A percentile compares a stretch with the other conserved stretches of the same genome.
Conservation (phyloP, 2,329 filamentous ascomycete genomes). For the Plectosphaerella sp. region DNA sequence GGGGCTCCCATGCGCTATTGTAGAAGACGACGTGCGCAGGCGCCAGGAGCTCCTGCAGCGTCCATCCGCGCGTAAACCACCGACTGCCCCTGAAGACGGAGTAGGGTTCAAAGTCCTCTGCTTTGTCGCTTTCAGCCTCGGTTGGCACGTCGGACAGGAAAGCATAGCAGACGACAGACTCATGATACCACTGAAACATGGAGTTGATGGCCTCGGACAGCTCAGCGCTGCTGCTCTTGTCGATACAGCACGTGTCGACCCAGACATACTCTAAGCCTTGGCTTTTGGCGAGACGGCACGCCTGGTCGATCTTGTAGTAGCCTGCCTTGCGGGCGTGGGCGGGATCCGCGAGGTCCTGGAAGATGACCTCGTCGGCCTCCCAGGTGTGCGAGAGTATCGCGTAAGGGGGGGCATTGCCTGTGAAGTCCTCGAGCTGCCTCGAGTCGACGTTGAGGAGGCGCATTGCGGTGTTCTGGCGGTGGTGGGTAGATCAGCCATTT, state of each 20-base stretch:
- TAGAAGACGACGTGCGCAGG: slow-evolving; percentile 15
- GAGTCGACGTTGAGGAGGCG: slow-evolving; percentile 19
- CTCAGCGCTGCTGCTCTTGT: slow-evolving; percentile 8
- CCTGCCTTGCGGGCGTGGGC: slow-evolving; percentile 6
- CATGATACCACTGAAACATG: slow-evolving; percentile 11
- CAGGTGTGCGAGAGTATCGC: slow-evolving; percentile 31
- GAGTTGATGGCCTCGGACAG: slow-evolving; percentile 11
- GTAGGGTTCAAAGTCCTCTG: not conserved
- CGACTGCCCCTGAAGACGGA: slow-evolving; percentile 8
- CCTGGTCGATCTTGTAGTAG: slow-evolving; percentile 17
- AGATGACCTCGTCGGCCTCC: slow-evolving; percentile 22
- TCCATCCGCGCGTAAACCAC: slow-evolving; percentile 19
- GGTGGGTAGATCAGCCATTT: too few species aligned
- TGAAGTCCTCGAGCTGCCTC: slow-evolving; percentile 15
- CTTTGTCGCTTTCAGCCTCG: too few species aligned
- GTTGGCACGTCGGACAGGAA: slow-evolving; percentile 7
- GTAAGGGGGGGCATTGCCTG: slow-evolving; percentile 16
- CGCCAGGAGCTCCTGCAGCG: slow-evolving; percentile 20
- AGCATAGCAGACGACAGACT: slow-evolving; percentile 7
- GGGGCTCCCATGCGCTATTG: slow-evolving; percentile 5
- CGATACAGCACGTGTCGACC: slow-evolving; percentile 14
- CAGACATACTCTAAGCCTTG: slow-evolving; percentile 5
- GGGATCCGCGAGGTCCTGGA: slow-evolving; percentile 15
- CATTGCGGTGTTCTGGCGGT: slow-evolving; percentile 10
- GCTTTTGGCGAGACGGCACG: slow-evolving; percentile 10